A percentile compares a stretch with the other conserved stretches of the same genome.
Evolutionary conservation across 108 stramenopile genomes (phyloP).

Genomic region (Nitzschia inconspicua): DNA sequence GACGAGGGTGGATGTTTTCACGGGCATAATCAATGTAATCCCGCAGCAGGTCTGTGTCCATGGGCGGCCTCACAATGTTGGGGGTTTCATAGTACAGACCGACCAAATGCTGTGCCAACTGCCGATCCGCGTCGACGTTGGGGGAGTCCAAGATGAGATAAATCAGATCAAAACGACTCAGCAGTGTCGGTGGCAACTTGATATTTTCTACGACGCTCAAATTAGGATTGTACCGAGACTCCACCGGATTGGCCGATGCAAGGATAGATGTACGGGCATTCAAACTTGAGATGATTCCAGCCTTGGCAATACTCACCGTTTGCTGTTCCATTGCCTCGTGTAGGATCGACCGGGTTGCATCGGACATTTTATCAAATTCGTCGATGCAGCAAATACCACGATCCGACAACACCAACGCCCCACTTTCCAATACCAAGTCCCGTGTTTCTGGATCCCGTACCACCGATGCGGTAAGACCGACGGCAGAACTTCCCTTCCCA

Average conservation of each 20-base stretch:
- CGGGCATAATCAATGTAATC: constrained; percentile 96
- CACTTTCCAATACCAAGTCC: constrained; percentile 96
- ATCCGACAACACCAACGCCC: constrained; percentile 97
- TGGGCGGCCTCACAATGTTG: constrained; percentile 69
- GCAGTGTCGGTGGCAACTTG: constrained; percentile 96
- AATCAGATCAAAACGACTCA: constrained; percentile 98
- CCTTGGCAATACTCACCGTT: constrained; percentile 97
- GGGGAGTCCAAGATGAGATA: constrained; percentile 96
- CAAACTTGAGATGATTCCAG: constrained; percentile 97
- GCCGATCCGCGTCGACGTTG: constrained; percentile 83
- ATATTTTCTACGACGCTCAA: constrained; percentile 98
- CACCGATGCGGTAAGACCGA: constrained; percentile 98
- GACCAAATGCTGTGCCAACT: constrained; percentile 88
- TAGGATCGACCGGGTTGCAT: constrained; percentile 94
- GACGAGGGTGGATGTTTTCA: constrained; percentile 77
- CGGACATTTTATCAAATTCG: constrained; percentile 99
- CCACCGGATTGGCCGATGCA: constrained; percentile 97
- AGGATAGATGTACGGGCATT: constrained; percentile 97
- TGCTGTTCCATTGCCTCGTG: constrained; percentile 99
- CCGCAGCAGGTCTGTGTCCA: constrained; percentile 76
- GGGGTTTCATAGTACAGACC: constrained; percentile 86
- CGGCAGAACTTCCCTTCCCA: constrained; percentile 96
- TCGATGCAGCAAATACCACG: constrained; percentile 97
- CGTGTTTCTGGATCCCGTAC: constrained; percentile 98
- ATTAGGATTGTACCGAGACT: constrained; percentile 96